A percentile compares a stretch with the other conserved stretches of the same genome.
These are phyloP conservation scores for Neonectria coccinea DNA, from an alignment of 2,329 filamentous ascomycete genomes.

Conservation along the genomic window DNA sequence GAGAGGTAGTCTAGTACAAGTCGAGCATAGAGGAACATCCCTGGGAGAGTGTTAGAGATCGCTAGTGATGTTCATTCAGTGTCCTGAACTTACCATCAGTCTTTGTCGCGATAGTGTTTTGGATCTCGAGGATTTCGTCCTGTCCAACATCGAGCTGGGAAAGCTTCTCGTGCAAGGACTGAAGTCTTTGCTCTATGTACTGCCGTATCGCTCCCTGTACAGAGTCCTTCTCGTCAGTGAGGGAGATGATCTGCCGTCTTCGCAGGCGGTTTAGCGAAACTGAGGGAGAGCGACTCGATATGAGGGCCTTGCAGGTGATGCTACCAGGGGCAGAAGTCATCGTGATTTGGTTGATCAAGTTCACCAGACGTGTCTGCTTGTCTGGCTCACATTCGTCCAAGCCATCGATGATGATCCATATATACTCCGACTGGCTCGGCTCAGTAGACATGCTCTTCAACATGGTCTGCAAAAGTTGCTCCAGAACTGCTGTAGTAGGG, in stretches of 20 bases:
- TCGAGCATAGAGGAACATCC: constrained; percentile 39
- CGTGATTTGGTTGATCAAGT: constrained; percentile 22
- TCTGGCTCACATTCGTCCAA: constrained; percentile 28
- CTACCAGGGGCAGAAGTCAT: constrained; percentile 2
- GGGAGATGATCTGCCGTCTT: constrained; percentile 19
- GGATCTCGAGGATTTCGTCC: constrained; percentile 10
- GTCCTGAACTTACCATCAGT: constrained; percentile 20
- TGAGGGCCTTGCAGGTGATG: constrained; percentile 25
- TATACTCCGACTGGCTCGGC: constrained; percentile 2
- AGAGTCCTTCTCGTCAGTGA: constrained; percentile 21
- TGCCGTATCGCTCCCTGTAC: constrained; percentile 15
- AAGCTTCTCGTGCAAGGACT: not conserved
- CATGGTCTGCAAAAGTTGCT: constrained; percentile 21
- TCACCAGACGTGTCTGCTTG: constrained; percentile 15
- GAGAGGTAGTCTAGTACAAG: constrained; percentile 36
- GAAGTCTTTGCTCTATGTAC: constrained; percentile 24
- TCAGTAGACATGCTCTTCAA: constrained; percentile 15
- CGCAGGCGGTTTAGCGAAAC: not conserved
- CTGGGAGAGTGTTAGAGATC: not conserved
- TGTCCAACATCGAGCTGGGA: constrained; percentile 7
- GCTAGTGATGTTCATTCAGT: rapidly evolving
- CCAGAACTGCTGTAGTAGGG: not conserved
- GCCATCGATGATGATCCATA: constrained; percentile 31
- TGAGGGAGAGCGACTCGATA: constrained; percentile 20
- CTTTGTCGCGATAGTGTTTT: constrained; percentile 3